A percentile compares a stretch with the other conserved stretches of the same genome.
Conservation (phyloP, 2,329 filamentous ascomycete genomes). For the Epichloe scottii region DNA sequence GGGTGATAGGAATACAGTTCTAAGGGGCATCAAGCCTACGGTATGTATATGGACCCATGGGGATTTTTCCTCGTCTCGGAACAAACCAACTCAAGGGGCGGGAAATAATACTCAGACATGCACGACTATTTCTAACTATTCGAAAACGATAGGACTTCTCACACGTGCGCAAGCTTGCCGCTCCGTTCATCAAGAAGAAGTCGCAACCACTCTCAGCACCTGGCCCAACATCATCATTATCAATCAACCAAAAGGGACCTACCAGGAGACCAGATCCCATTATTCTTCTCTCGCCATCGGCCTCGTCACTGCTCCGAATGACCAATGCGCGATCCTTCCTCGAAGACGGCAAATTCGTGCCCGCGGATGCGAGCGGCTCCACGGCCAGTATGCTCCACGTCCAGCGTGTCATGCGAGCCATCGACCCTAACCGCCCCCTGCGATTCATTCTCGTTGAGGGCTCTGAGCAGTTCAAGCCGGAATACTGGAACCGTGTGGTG, state of each 20-base stretch:
- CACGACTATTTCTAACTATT: not conserved
- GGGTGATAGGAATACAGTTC: slow-evolving; percentile 80
- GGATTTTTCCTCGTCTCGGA: no score
- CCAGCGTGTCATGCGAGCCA: slow-evolving; percentile 58
- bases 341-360: slow-evolving; percentile 68
- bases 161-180: slow-evolving; percentile 75
- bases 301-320: slow-evolving; percentile 87
- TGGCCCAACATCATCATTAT: slow-evolving; percentile 32
- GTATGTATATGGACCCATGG: slow-evolving; percentile 35
- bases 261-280: slow-evolving; percentile 61
- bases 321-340: slow-evolving; percentile 94
- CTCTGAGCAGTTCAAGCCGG: slow-evolving; percentile 89
- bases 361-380: slow-evolving; percentile 56
- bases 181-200: slow-evolving; percentile 59
- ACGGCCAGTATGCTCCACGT: slow-evolving; percentile 76
- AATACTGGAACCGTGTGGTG: slow-evolving; percentile 93
- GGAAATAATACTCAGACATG: not conserved
- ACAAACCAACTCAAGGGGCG: no score
- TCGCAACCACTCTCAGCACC: slow-evolving; percentile 28
- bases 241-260: slow-evolving; percentile 40
- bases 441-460: slow-evolving; percentile 94
- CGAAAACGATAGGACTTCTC: slow-evolving; percentile 64
- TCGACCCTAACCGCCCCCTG: slow-evolving; percentile 60
- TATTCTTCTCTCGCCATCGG: slow-evolving; percentile 91
- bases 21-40: slow-evolving; percentile 78